Conservation (phyloP, 2,329 filamentous ascomycete species). For the Cladophialophora yegresii region DNA sequence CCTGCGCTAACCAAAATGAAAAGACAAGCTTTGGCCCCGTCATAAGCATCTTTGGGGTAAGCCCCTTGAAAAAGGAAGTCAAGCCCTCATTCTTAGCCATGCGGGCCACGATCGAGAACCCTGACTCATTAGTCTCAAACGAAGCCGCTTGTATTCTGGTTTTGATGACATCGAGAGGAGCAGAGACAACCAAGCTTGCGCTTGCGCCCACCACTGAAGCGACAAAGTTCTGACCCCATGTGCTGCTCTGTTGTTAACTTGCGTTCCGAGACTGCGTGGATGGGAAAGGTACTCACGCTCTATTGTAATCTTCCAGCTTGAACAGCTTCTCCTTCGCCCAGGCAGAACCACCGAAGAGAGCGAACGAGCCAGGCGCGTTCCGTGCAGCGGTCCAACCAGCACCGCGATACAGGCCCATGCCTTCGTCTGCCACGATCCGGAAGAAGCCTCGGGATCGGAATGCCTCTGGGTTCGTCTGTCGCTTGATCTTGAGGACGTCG, state of each 20-base stretch:
- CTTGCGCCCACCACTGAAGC: slow-evolving; percentile 94
- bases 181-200: slow-evolving; percentile 93
- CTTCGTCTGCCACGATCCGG: slow-evolving; percentile 88
- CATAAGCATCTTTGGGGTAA: slow-evolving; percentile 97
- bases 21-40: slow-evolving; percentile 98
- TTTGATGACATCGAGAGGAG: slow-evolving; percentile 96
- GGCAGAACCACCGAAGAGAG: slow-evolving; percentile 94
- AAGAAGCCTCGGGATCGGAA: slow-evolving; percentile 92
- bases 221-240: slow-evolving; percentile 94
- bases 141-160: slow-evolving; percentile 73
- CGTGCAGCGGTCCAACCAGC: slow-evolving; percentile 72
- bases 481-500: slow-evolving; percentile 98
- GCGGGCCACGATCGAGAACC: slow-evolving; percentile 85
- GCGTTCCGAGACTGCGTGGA: background rate
- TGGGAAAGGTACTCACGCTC: slow-evolving; percentile 50
- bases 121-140: slow-evolving; percentile 94
- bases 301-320: slow-evolving; percentile 89
- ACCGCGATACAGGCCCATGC: slow-evolving; percentile 91
- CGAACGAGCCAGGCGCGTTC: slow-evolving; percentile 95
- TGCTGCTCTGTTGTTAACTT: background rate
- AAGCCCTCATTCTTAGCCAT: slow-evolving; percentile 91
- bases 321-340: slow-evolving; percentile 98
- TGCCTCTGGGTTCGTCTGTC: slow-evolving; percentile 97
- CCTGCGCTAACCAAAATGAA: slow-evolving; percentile 99
- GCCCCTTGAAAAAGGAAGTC: slow-evolving; percentile 91